Evolutionary conservation across 257 asterid genomes (phyloP), one percentile per base, ranked within the genome.

Genomic region (Solanum bukasovii): DNA sequence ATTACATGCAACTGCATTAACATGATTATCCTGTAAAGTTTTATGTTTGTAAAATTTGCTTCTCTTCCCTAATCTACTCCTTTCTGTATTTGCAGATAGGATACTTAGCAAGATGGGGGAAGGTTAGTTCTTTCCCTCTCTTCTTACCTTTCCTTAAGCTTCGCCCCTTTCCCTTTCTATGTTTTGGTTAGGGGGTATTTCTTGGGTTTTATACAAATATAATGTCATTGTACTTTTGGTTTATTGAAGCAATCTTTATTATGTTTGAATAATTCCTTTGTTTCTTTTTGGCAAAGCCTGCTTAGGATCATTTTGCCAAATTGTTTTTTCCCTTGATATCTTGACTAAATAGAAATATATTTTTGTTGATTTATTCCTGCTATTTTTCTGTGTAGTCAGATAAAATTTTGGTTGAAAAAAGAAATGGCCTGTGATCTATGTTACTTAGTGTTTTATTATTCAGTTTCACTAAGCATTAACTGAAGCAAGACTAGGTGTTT

Each of bases 21-120:
- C 40, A 16, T 81, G 67, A 46, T 78, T 44, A 46, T 81, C 27
- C 67, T 16, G 27, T 27, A 49, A 78, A 78, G 23, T 40, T 7
- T 78, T 13, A 42, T 78, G 65, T 42, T 14, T 0, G 9, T 13
- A 78, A 75, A 42, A 42, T 42, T 40, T 42, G 65, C 35, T 78
- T 42, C 84, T 78, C 68, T 81, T 79, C 52, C 59, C 79, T 86
- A 82, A 61, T 87, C 71, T 75, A 85, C 79, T 89, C 90, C 72
- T 78, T 88, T 87, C 27, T 74, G 90, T 65, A 89, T 86, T 78
- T 87, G 68, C 98, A 96, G 99, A 95, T 94, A 96, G 94, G 91
- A 95, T 96, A 89, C 97, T 95, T 88, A 90, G 93, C 95, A 93
- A 94, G 94, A 93, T 96, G 92, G 99, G 99, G 89, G 97, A 95